Evolutionary conservation across 1,139 yeast genomes (phyloP), one percentile per base, ranked within the genome.

Genomic region (Zygoascus sp.): DNA sequence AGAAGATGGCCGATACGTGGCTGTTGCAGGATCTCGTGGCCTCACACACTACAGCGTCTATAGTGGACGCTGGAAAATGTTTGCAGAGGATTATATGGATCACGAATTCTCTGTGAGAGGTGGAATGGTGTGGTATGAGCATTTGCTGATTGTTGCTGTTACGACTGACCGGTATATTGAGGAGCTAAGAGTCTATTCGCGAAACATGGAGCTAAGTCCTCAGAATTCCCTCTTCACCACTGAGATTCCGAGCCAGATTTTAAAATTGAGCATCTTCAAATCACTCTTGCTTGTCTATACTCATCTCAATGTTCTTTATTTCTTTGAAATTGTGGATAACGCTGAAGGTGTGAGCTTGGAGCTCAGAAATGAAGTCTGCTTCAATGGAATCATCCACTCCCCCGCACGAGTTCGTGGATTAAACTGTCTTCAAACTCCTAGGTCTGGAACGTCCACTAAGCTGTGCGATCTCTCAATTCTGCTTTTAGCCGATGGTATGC

Each of bases 91-190:
- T 44, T 56, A 62, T 25, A 59, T 63, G 58, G 71, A 68, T 43
- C 41, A 47, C 10, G 72, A 69, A 41, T 63, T 68, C 42, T 54
- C 67, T 13, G 71, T 71, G 7, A 61, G 68, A n/a, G 73, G 71
- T 9, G 73, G 74, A 1, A 61, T 72, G 56, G 56, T 64, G 8
- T 71, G 76, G 76, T 67, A 63, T 50, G 67, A 67, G n/a, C 61
- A 66, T 40, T 55, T 60, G 36, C 53, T 72, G 23, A 57, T 71
- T 16, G 64, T 64, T 4, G 69, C 71, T 1, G 65, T 65, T 1
- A 62, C 64, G 30, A 59, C 66, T 1, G 66, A 60, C 16, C 46
- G 49, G 7, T 51, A 53, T 27, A 49, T 53, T 5, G 60, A 62
- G 17, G 62, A 65, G 48, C 50, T 70, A 6, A 61, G 67, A 13